phyloP scores from a whole-genome alignment of 1,139 yeast genomes.

The Pichia sp. region DNA sequence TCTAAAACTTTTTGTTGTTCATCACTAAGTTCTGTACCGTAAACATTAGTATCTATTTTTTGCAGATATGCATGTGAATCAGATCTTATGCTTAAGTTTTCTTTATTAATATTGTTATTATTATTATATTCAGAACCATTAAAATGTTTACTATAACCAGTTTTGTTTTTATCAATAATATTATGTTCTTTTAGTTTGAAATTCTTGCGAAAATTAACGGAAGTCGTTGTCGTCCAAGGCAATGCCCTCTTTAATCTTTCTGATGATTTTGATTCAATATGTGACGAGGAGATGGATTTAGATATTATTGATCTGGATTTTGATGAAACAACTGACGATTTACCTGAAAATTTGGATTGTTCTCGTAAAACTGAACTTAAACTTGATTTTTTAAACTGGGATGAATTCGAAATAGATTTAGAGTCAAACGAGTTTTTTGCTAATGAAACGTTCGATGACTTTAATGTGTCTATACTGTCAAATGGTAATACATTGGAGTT shows the following conservation, averaged over 20 bases:
- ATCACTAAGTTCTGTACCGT: slow-evolving; percentile 26
- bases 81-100: background rate
- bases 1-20: slow-evolving; percentile 55
- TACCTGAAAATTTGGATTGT: slow-evolving; percentile 13
- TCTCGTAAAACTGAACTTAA: slow-evolving; percentile 11
- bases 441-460: background rate
- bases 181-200: slow-evolving; percentile 2
- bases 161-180: slow-evolving; percentile 3
- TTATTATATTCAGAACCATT: too few species aligned
- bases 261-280: background rate
- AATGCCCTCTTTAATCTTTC: slow-evolving; percentile 1
- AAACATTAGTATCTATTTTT: slow-evolving; percentile 28
- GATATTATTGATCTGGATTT: slow-evolving; percentile 2
- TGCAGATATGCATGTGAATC: slow-evolving; percentile 1
- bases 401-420: background rate
- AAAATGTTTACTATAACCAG: background rate
- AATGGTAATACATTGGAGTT: slow-evolving; percentile 1
- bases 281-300: background rate
- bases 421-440: background rate
- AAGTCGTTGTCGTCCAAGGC: slow-evolving; percentile 8
- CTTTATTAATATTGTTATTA: background rate
- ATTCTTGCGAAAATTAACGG: slow-evolving; percentile 10
- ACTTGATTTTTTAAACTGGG: slow-evolving; percentile 2
- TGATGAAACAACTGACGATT: slow-evolving; percentile 10
- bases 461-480: background rate